Evolutionary conservation across 2,329 filamentous ascomycete species (phyloP), one percentile per base, ranked within the genome.

Genomic region (Alternaria metachromatica): DNA sequence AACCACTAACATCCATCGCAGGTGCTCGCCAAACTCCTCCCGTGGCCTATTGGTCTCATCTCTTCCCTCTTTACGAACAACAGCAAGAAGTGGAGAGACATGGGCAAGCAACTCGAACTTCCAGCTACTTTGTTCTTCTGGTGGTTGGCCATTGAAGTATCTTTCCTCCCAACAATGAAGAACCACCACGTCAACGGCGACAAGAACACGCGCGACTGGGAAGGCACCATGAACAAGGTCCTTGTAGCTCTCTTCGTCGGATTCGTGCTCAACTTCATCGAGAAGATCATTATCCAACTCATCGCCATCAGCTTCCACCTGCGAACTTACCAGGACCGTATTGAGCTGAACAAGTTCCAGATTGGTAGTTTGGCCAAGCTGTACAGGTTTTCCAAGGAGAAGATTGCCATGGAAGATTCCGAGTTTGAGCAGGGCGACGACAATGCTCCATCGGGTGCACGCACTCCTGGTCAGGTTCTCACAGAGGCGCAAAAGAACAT

Each of bases 221-320:
- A 97, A 78, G 83, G 81, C 28, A 88, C 90, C 13, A 87, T 94
- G 69, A 92, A 96, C 84, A 97, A 96, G 78, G 87, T 98, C 72
- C 90, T 97, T 64, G 89, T 97, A 18, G 87, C 92, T 3, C 76
- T 96, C n/a, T 94, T 98, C 71, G 90, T 96, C 13, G 87, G 92
- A 65, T 87, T 89, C 0, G 84, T 89, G 3, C 84, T 97, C 65
- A 97, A 98, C 80, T 91, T 96, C 64, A 85, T 91, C 56, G 94
- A 97, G 80, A 98, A 97, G 84, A 92, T 97, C 64, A 87, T 97
- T 70, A 97, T 97, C 59, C 94, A 97, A 76, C 90, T 97, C 81
- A 97, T 98, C 70, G 94, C 95, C 30, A 94, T 94, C 62, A 94
- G 91, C 65, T 98, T 98, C 80, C 95, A 98, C 78, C 85, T 92